Percentiles rank a stretch among this genome's conserved stretches.
phyloP scores from a whole-genome alignment of 2,329 filamentous ascomycete genomes.

The Phaeophleospora eucalypticola region DNA sequence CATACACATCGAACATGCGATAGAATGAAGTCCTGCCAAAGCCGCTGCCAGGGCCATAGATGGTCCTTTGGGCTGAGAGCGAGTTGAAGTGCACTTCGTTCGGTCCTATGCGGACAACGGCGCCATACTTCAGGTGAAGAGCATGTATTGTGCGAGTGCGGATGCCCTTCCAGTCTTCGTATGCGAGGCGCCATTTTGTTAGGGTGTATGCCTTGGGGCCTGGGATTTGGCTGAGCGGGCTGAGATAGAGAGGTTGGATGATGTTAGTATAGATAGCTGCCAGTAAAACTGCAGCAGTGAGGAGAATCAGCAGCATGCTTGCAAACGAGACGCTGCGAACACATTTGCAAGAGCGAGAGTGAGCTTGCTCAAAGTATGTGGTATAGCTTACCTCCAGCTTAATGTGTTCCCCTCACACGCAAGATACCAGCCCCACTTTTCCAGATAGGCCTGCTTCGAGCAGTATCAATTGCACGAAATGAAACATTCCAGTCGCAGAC shows the following conservation, averaged over 20 bases:
- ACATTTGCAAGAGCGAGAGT: no score
- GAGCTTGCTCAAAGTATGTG: no score
- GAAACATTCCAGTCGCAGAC: no score
- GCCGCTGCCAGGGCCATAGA: slow-evolving; percentile 52
- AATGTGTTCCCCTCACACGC: no score
- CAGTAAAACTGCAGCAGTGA: not conserved
- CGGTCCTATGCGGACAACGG: slow-evolving; percentile 47
- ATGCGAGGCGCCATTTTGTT: slow-evolving; percentile 9
- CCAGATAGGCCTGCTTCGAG: no score
- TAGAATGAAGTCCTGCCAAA: slow-evolving; percentile 52
- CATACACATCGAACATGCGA: slow-evolving; percentile 54
- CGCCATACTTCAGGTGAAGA: slow-evolving; percentile 46
- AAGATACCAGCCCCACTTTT: no score
- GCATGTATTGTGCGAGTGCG: slow-evolving; percentile 30
- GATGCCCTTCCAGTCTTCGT: slow-evolving; percentile 7
- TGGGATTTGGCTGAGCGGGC: slow-evolving; percentile 5
- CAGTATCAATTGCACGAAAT: no score
- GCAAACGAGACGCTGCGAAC: no score
- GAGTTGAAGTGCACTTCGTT: slow-evolving; percentile 45
- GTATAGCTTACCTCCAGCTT: no score
- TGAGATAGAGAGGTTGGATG: slow-evolving; percentile 11
- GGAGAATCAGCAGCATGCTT: not conserved
- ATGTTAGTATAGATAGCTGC: slow-evolving; percentile 7
- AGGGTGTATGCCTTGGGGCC: slow-evolving; percentile 5
- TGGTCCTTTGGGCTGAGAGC: slow-evolving; percentile 47